These are phyloP conservation scores for Backusella australiensis DNA, from an alignment of 192 early-diverging fungal species.

Conservation along the genomic window DNA sequence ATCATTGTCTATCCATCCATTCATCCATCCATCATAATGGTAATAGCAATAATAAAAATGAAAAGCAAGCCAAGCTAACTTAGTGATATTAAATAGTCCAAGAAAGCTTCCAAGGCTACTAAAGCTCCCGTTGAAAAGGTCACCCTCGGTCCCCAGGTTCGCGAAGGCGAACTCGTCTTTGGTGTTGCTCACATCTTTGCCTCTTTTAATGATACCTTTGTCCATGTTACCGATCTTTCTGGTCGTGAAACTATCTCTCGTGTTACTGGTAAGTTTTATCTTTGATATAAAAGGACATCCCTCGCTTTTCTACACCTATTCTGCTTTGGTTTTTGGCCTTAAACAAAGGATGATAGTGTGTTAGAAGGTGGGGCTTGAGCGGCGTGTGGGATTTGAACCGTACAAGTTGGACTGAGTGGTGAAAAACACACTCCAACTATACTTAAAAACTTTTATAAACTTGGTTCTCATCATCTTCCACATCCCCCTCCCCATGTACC, in stretches of 20 bases:
- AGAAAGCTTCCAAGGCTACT: conserved; percentile 22
- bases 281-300: conserved; percentile 6
- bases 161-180: conserved; percentile 97
- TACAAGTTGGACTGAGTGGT: conserved; percentile 14
- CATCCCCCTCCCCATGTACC: conserved; percentile 35
- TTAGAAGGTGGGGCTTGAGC: conserved; percentile 9
- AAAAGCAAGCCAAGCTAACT: background rate
- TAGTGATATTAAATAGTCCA: conserved; percentile 21
- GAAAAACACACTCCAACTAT: conserved; percentile 18
- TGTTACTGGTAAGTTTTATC: conserved; percentile 84
- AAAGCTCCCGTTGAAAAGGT: conserved; percentile 66
- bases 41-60: background rate
- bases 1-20: background rate
- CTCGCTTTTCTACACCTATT: background rate
- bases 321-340: background rate
- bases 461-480: conserved; percentile 8
- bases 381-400: conserved; percentile 21
- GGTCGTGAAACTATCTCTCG: conserved; percentile 99
- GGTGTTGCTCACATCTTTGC: conserved; percentile 99
- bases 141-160: conserved; percentile 94
- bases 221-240: conserved; percentile 99
- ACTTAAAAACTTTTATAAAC: background rate
- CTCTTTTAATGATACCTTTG: conserved; percentile 99
- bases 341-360: background rate
- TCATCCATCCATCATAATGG: background rate